These are phyloP conservation scores for Schizonepeta tenuifolia DNA, from an alignment of 257 asterid genomes.

Conservation along the genomic window DNA sequence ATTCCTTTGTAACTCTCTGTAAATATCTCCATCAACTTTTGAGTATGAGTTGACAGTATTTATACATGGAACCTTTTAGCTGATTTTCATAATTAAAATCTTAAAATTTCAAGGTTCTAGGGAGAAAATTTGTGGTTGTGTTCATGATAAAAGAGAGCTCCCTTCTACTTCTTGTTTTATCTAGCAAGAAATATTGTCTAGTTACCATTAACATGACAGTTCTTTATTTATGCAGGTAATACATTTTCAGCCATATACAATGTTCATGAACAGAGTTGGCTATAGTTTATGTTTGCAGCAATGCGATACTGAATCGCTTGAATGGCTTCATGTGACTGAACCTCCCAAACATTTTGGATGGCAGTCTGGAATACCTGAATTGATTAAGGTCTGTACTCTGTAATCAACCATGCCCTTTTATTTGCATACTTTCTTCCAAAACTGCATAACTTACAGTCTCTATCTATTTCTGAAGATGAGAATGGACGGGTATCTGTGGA, in stretches of 20 bases:
- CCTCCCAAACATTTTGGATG: constrained; percentile 83
- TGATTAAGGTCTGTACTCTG: constrained; percentile 76
- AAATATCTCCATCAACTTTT: neutral
- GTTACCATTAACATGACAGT: constrained; percentile 16
- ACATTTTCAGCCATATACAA: constrained; percentile 92
- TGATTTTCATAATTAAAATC: constrained; percentile 24
- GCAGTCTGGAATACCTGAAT: constrained; percentile 76
- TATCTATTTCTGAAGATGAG: constrained; percentile 58
- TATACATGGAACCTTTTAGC: neutral
- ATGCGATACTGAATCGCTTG: constrained; percentile 65
- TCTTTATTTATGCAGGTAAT: constrained; percentile 67
- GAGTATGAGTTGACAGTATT: neutral
- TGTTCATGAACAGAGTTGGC: constrained; percentile 85
- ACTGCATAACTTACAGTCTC: constrained; percentile 34
- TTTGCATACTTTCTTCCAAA: constrained; percentile 20
- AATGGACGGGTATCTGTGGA: constrained; percentile 87
- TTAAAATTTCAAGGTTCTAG: neutral
- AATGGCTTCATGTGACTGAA: constrained; percentile 87
- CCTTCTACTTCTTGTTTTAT: constrained; percentile 4
- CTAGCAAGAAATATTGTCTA: neutral
- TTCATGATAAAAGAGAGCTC: constrained; percentile 12
- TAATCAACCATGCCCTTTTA: constrained; percentile 26
- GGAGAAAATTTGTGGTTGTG: constrained; percentile 16
- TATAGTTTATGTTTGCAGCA: constrained; percentile 74
- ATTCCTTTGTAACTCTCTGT: constrained; percentile 1